phyloP scores from a whole-genome alignment of 176 grass and related monocot genomes.

The Oryza glaberrima region DNA sequence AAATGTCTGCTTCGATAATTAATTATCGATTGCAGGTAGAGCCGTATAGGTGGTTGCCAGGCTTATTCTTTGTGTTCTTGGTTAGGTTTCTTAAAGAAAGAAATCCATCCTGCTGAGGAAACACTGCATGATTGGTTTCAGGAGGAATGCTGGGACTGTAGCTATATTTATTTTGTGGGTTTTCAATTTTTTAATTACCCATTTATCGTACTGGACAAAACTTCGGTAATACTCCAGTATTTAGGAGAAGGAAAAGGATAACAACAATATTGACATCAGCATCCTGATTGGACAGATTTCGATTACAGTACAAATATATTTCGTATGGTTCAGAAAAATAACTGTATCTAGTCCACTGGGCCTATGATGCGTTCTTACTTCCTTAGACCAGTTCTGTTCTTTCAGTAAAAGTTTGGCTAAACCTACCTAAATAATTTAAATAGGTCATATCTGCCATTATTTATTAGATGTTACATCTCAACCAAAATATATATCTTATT shows the following conservation, averaged over 20 bases:
- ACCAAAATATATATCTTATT: slow-evolving; percentile 10
- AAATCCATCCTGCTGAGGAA: not conserved
- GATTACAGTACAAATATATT: not conserved
- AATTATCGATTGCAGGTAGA: slow-evolving; percentile 35
- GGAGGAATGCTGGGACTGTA: not conserved
- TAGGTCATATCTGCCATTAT: not conserved
- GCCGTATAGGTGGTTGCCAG: slow-evolving; percentile 38
- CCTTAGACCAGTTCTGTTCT: not conserved
- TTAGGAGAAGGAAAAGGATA: not conserved
- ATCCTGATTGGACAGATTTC: not conserved
- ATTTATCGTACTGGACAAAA: not conserved
- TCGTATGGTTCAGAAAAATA: slow-evolving; percentile 11
- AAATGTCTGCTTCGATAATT: slow-evolving; percentile 19
- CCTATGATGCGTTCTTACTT: not conserved
- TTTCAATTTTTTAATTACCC: not conserved
- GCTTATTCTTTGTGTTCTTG: slow-evolving; percentile 58
- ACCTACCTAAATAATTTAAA: slow-evolving; percentile 1
- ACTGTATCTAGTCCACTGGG: not conserved
- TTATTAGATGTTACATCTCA: slow-evolving; percentile 25
- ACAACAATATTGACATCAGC: not conserved
- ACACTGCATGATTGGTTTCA: slow-evolving; percentile 28
- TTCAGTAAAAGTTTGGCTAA: slow-evolving; percentile 32
- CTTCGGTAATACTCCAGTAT: not conserved
- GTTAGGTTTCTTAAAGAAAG: slow-evolving; percentile 34
- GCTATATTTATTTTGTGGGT: not conserved